These are phyloP conservation scores for Thinopyrum elongatum DNA, from an alignment of 176 grass and related monocot species.

Conservation along the genomic window DNA sequence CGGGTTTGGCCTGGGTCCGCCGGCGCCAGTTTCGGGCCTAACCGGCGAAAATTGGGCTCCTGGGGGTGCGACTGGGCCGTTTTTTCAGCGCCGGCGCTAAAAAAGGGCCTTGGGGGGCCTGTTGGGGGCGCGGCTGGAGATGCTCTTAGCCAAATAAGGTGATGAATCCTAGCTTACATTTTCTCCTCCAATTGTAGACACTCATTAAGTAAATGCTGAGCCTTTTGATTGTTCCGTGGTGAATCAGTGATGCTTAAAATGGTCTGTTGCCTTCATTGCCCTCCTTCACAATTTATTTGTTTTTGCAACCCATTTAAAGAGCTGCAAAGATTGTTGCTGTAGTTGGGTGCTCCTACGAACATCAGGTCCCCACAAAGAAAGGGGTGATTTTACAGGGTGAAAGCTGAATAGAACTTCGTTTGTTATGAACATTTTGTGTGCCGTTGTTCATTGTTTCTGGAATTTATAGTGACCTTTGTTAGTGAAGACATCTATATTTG, in stretches of 20 bases:
- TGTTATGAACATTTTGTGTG: background rate
- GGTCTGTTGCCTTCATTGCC: background rate
- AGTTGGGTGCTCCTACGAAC: background rate
- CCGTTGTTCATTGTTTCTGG: background rate
- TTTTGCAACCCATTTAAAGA: background rate
- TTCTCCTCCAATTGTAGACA: background rate
- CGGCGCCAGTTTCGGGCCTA: too few relatives aligned
- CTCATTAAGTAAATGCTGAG: background rate
- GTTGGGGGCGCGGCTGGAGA: too few relatives aligned
- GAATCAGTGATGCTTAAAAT: background rate
- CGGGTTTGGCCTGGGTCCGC: too few relatives aligned
- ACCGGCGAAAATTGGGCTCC: too few relatives aligned
- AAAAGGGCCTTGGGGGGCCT: too few relatives aligned
- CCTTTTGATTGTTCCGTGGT: too few relatives aligned
- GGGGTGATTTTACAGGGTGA: background rate
- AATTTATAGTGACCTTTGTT: background rate
- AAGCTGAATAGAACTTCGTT: background rate
- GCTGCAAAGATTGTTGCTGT: background rate
- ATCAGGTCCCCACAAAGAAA: background rate
- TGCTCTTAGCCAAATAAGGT: background rate
- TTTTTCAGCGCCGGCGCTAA: too few relatives aligned
- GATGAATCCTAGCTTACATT: background rate
- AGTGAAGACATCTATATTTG: background rate
- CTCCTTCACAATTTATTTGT: background rate
- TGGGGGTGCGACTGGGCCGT: too few relatives aligned